Evolutionary conservation across 2,329 filamentous ascomycete species (phyloP), one percentile per base, ranked within the genome.

Genomic region (Calonectria henricotiae): DNA sequence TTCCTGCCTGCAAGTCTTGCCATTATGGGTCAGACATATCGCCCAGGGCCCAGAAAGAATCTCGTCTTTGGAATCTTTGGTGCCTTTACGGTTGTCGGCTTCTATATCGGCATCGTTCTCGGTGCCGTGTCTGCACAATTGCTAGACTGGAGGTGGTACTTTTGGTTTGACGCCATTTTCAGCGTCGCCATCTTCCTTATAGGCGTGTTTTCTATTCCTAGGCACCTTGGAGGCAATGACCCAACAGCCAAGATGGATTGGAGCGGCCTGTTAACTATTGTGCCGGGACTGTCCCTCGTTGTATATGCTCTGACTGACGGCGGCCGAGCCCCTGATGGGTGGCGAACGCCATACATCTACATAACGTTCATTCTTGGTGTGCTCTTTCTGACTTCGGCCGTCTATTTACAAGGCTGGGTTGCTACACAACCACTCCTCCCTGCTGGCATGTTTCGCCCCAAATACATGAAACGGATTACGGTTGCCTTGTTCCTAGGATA

Each of bases 1-100:
- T 93, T 92, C 73, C 80, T 94, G 15, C 92, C 92, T 0, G 89
- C 91, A 0, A 89, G 91, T 2, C 87, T 94, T 68, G 91, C 91
- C 87, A 85, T 93, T 27, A 82, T 93, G 3, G 91, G 90, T 4
- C 90, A 87, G 70, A 88, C 85, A 5, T 93, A 94, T 78, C 87
- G 91, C 1, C 92, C 92, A 0, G 92, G 92, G 0, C 91, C 90
- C 1, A 84, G 91, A 5, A 93, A 93, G 81, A 93, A 93, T 75
- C 80, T 93, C 8, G 86, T 93, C 17, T 88, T 88, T 73, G 83
- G 84, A 41, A 76, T 93, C 82, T 86, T 91, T 77, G 88, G 88
- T 27, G 86, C 88, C 3, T 87, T 84, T 75, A 88, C 88, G 0
- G 84, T 86, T 0, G 75, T 89, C 11, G 89, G 89, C 2, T 90